These are phyloP conservation scores for Candida ipomoeae DNA, from an alignment of 805 yeast species.

Conservation along the genomic window DNA sequence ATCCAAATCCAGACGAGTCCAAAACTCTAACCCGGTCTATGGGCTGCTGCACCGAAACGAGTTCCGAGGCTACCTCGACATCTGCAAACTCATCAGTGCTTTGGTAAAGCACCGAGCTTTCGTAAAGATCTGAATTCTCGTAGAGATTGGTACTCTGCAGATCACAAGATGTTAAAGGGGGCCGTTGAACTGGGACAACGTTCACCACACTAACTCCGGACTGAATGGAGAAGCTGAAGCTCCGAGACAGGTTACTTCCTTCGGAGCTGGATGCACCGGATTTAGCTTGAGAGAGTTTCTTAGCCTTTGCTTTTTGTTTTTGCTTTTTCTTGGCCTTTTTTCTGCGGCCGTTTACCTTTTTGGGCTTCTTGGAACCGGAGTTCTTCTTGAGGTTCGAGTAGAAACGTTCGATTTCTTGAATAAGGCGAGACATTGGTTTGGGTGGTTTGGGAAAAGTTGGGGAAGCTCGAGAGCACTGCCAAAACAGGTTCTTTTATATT, in stretches of 20 bases:
- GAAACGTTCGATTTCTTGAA: constrained; percentile 1
- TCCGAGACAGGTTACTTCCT: too few relatives aligned
- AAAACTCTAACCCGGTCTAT: neutral
- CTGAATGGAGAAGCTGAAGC: neutral
- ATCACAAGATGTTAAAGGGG: neutral
- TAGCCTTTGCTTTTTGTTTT: neutral
- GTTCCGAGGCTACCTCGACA: neutral
- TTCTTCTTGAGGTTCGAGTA: neutral
- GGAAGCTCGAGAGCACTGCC: too few relatives aligned
- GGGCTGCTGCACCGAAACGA: neutral
- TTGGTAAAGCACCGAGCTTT: neutral
- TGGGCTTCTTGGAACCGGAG: neutral
- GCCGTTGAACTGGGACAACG: neutral
- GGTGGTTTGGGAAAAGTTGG: too few relatives aligned
- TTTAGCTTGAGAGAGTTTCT: neutral
- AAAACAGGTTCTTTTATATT: neutral
- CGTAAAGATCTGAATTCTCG: neutral
- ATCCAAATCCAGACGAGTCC: neutral
- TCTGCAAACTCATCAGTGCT: neutral
- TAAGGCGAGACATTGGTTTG: neutral
- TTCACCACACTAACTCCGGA: neutral
- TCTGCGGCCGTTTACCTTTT: neutral
- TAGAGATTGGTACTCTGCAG: neutral
- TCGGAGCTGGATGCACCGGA: too few relatives aligned
- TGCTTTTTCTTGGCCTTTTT: neutral